These are phyloP conservation scores for Tetrapyrgos nigripes DNA, from an alignment of 1,284 basidiomycete species.

Conservation along the genomic window DNA sequence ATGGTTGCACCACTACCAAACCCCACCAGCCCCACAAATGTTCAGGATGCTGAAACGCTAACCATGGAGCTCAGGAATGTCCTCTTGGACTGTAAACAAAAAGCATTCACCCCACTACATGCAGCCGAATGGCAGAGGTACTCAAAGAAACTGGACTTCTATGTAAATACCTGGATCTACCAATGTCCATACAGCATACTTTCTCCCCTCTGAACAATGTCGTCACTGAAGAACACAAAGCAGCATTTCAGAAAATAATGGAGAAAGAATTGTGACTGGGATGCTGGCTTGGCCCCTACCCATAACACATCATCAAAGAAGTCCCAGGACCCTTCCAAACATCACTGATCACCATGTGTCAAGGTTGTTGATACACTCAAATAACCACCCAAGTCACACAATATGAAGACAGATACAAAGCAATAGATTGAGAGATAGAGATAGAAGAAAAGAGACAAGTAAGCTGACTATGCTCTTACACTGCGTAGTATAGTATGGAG, in stretches of 20 bases:
- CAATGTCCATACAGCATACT: background rate
- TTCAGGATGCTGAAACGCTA: background rate
- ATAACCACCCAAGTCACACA: no score
- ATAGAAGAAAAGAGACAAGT: no score
- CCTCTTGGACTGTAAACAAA: background rate
- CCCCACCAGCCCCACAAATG: conserved; percentile 10
- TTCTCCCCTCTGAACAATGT: conserved; percentile 2
- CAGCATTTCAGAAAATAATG: background rate
- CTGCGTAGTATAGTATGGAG: no score
- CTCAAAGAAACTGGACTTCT: background rate
- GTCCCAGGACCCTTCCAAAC: conserved; percentile 26
- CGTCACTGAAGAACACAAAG: background rate
- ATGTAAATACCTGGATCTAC: conserved; percentile 9
- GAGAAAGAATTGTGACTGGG: background rate
- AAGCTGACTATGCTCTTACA: no score
- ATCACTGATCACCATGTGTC: conserved; percentile 23
- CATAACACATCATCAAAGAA: conserved; percentile 9
- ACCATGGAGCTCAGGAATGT: conserved; percentile 16
- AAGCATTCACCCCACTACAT: conserved; percentile 7
- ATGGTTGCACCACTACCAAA: conserved; percentile 18
- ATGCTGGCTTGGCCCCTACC: conserved; percentile 15
- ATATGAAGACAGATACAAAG: no score
- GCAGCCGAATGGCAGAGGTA: background rate
- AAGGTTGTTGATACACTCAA: no score
- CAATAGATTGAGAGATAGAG: no score